These are phyloP conservation scores for Claviceps paspali DNA, from an alignment of 2,329 filamentous ascomycete species.

Conservation along the genomic window DNA sequence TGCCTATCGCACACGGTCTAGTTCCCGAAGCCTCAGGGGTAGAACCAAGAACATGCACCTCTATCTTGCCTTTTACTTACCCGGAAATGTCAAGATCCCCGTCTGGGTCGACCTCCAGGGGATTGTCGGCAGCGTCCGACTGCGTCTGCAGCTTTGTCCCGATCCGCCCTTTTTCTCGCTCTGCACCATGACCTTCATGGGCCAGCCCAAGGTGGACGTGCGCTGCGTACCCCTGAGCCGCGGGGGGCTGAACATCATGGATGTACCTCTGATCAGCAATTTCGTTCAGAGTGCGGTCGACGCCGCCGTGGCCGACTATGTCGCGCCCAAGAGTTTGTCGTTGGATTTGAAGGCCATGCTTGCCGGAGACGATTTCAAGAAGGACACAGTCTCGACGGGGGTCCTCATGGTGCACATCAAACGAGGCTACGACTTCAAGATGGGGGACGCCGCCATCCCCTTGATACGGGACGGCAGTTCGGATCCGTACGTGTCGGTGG, in stretches of 20 bases:
- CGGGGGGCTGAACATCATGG: slow-evolving; percentile 57
- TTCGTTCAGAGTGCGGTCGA: slow-evolving; percentile 64
- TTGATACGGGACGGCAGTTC: slow-evolving; percentile 44
- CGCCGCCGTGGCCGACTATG: slow-evolving; percentile 59
- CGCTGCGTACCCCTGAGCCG: slow-evolving; percentile 57
- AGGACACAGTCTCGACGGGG: slow-evolving; percentile 50
- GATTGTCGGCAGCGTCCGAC: slow-evolving; percentile 52
- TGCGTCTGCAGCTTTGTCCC: slow-evolving; percentile 57
- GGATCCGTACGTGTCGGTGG: slow-evolving; percentile 57
- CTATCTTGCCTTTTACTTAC: slow-evolving; percentile 55
- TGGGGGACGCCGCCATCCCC: slow-evolving; percentile 49
- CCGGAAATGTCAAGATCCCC: slow-evolving; percentile 36
- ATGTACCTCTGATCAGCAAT: slow-evolving; percentile 57
- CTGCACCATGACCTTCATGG: slow-evolving; percentile 58
- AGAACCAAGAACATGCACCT: slow-evolving; percentile 54
- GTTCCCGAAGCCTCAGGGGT: slow-evolving; percentile 46
- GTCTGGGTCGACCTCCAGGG: slow-evolving; percentile 65
- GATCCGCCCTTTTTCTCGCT: slow-evolving; percentile 67
- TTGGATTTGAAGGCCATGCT: slow-evolving; percentile 65
- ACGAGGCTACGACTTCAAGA: slow-evolving; percentile 53
- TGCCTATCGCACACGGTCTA: slow-evolving; percentile 51
- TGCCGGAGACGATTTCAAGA: slow-evolving; percentile 64
- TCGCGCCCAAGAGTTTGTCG: slow-evolving; percentile 60
- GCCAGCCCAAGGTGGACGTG: slow-evolving; percentile 57
- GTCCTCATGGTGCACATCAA: slow-evolving; percentile 52